Percentiles rank a stretch among this genome's conserved stretches.
phyloP scores from a whole-genome alignment of 495 filamentous ascomycete genomes.

The Cercophora scortea region DNA sequence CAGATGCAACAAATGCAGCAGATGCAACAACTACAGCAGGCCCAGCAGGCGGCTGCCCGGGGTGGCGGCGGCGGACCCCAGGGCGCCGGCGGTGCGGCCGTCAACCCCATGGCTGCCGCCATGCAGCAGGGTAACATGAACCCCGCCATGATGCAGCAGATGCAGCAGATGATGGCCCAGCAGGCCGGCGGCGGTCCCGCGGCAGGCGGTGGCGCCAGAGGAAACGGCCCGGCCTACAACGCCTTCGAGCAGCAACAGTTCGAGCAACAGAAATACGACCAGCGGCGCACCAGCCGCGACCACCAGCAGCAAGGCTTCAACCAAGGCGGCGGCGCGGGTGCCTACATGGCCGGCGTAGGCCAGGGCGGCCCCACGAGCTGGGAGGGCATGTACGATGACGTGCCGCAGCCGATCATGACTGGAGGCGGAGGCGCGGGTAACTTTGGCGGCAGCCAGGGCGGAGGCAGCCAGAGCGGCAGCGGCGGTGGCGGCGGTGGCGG shows the following conservation, averaged over 20 bases:
- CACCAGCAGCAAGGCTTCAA: slow-evolving; percentile 15
- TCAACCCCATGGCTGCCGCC: slow-evolving; percentile 35
- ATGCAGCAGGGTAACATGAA: slow-evolving; percentile 48
- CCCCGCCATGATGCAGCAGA: slow-evolving; percentile 76
- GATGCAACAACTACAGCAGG: slow-evolving; percentile 24
- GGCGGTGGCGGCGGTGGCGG: slow-evolving; percentile 22
- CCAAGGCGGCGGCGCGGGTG: background rate
- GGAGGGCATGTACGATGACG: slow-evolving; percentile 99
- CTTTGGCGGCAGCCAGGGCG: slow-evolving; percentile 41
- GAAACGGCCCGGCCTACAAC: slow-evolving; percentile 16
- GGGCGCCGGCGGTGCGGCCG: background rate
- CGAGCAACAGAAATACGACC: slow-evolving; percentile 83
- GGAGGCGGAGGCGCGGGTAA: slow-evolving; percentile 35
- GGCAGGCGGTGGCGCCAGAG: slow-evolving; percentile 19
- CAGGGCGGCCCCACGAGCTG: slow-evolving; percentile 61
- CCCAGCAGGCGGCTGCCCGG: slow-evolving; percentile 7
- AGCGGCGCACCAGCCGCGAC: slow-evolving; percentile 36
- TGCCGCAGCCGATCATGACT: slow-evolving; percentile 74
- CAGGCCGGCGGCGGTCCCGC: slow-evolving; percentile 44
- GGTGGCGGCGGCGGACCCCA: slow-evolving; percentile 24
- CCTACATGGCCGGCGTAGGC: slow-evolving; percentile 4
- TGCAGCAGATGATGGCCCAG: slow-evolving; percentile 78
- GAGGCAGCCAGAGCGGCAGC: slow-evolving; percentile 45
- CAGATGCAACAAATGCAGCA: slow-evolving; percentile 83
- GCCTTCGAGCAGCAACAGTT: slow-evolving; percentile 58